Evolutionary conservation across 1,284 basidiomycete species (phyloP), one percentile per base, ranked within the genome.

Genomic region (Tilletia walkeri): DNA sequence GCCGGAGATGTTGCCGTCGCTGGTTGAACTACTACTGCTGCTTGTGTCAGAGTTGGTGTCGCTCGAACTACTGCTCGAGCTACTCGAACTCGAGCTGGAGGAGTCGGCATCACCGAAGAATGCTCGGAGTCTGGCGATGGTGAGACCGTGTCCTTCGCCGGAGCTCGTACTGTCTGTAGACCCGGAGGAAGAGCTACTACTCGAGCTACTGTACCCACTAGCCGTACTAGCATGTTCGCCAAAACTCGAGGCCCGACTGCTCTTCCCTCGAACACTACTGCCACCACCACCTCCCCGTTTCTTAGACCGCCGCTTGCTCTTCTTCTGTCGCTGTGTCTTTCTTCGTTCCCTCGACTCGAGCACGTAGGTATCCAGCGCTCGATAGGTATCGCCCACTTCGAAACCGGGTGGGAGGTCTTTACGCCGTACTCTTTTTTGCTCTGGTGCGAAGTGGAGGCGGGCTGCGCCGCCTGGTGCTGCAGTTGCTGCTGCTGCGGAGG

Each of bases 281-380:
- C 72, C 50, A 24, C 50, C 50, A 10, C 48, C 14, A 34, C 66
- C 38, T 20, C 66, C 66, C 20, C 49, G 34, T 18, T 38, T 50
- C 34, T 20, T 36, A 2, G 30, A 38, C 14, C 59, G 59, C 9
- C 59, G 59, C 38, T 63, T 63, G 59, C 59, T 63, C 59, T 63
- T 63, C 10, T 20, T 34, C 49, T 49, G n/a, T 6, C 75, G 70
- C 36, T 70, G 47, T 4, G 49, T 70, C 47, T 75, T 71, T 20
- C 80, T 69, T 3, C 70, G 70, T 14, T 69, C 69, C 20, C 80
- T 76, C 24, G 78, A 75, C 16, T 76, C 78, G 10, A 72, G 65
- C n/a, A 83, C 78, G 66, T 77, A 82, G 3, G 76, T 61, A 41
- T 82, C 81, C 0, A 83, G 72, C n/a, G 77, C 76, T 9, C 82